phyloP scores from a whole-genome alignment of 345 rosid genomes.

The Populus alba region DNA sequence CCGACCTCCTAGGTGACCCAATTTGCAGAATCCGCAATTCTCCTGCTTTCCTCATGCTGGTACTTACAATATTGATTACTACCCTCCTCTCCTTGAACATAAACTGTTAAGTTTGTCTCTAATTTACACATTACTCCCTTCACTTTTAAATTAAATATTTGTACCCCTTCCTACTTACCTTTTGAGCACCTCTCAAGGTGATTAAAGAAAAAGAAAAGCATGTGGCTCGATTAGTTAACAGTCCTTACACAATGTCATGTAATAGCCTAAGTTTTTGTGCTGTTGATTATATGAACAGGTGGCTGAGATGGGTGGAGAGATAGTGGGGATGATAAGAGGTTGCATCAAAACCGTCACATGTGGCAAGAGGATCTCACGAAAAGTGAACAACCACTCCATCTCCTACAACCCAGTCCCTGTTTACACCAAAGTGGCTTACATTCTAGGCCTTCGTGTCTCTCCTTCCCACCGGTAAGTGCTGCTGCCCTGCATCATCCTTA shows the following conservation, averaged over 20 bases:
- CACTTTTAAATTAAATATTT: too few relatives aligned
- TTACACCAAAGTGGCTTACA: slow-evolving; percentile 79
- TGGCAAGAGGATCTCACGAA: slow-evolving; percentile 49
- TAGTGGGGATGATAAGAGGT: slow-evolving; percentile 91
- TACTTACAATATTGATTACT: slow-evolving; percentile 10
- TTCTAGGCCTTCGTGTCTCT: slow-evolving; percentile 89
- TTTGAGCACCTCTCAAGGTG: neutral
- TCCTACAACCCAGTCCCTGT: slow-evolving; percentile 35
- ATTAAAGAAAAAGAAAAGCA: neutral
- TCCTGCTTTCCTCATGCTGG: slow-evolving; percentile 97
- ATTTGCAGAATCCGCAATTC: slow-evolving; percentile 97
- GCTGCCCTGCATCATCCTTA: too few relatives aligned
- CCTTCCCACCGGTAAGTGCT: slow-evolving; percentile 63
- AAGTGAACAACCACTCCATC: neutral
- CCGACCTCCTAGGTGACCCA: slow-evolving; percentile 98
- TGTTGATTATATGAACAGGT: slow-evolving; percentile 46
- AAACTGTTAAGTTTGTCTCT: neutral
- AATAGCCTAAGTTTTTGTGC: neutral
- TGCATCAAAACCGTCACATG: slow-evolving; percentile 91
- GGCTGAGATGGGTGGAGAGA: slow-evolving; percentile 71
- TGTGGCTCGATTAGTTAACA: too few relatives aligned
- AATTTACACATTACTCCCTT: neutral
- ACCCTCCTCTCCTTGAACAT: neutral
- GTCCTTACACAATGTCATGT: neutral
- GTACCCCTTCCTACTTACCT: neutral